Evolutionary conservation across 768 basidiomycete genomes (phyloP), one percentile per base, ranked within the genome.

Genomic region (Lactarius tabidus): DNA sequence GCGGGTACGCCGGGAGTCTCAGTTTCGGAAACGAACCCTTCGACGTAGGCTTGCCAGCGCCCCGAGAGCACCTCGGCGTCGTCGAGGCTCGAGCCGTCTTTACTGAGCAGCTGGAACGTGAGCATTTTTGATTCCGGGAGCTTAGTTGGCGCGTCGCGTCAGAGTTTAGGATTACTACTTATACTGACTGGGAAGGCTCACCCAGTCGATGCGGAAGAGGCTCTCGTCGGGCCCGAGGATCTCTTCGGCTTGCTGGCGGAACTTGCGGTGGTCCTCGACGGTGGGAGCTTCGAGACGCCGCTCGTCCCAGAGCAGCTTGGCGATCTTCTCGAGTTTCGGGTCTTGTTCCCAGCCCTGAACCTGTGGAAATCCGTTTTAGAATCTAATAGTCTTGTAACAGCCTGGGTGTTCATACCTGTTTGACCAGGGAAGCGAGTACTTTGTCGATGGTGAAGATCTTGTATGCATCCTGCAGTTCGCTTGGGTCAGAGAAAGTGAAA

Each of bases 391-490:
- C 23, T 56, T 23, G 26, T 57, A 57, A 57, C 28, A n/a, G n/a
- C n/a, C n/a, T n/a, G 28, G 15, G 35, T 17, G 18, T 17, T 15
- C 12, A 10, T 45, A 91, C 92, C 78, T 95, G 93, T 73, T 97
- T 98, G 75, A 99, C 87, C 66, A 98, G 82, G 1, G 86, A 81
- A 1, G 90, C 90, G 51, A 98, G 83, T 39, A 98, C 80, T 75
- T 97, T 95, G 77, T 99, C 96, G 29, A 97, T 80, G 0, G 96
- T 98, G 75, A 97, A 99, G 71, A 94, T 84, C 72, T 88, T 89
- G 75, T 93, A 98, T 0, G 87, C 87, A 31, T 91, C 80, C 88
- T 90, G 66, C 3, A 48, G 29, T 20, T n/a, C 12, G 43, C 17
- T 28, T 15, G 9, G 45, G 17, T 62, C 9, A 36, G 45, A 31